phyloP scores from a whole-genome alignment of 2,329 filamentous ascomycete species.

The Trichoderma koningii region DNA sequence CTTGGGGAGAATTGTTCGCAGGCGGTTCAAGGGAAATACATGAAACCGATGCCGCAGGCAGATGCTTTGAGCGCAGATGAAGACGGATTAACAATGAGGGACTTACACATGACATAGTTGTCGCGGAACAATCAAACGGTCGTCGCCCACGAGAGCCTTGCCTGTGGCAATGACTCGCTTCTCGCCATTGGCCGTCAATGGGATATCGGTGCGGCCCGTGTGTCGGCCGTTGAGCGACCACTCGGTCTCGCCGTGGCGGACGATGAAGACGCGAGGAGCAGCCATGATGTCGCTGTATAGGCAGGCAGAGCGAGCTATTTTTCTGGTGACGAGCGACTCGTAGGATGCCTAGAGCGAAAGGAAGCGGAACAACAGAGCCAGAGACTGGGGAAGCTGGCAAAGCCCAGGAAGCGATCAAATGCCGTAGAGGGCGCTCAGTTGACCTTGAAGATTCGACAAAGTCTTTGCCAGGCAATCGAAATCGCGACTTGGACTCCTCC shows the following conservation, averaged over 20 bases:
- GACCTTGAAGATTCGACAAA: neutral
- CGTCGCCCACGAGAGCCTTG: constrained; percentile 77
- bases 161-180: constrained; percentile 76
- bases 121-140: constrained; percentile 79
- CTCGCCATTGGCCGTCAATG: constrained; percentile 79
- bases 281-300: constrained; percentile 31
- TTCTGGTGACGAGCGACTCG: neutral
- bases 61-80: neutral
- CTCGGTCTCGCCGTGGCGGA: constrained; percentile 92
- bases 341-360: neutral
- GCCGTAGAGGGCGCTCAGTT: neutral
- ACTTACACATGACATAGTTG: constrained; percentile 81
- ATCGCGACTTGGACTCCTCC: neutral
- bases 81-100: neutral
- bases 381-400: too few relatives aligned
- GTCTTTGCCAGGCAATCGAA: constrained; percentile 1
- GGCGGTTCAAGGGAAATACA: neutral
- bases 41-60: neutral
- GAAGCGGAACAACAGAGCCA: neutral
- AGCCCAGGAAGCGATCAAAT: neutral
- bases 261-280: constrained; percentile 74
- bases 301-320: neutral
- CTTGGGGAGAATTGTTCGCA: too few relatives aligned
- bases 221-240: constrained; percentile 88
- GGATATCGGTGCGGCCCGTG: constrained; percentile 83